A percentile compares a stretch with the other conserved stretches of the same genome.
Evolutionary conservation across 805 yeast species (phyloP).

Genomic region (Cyberlindnera bimundalis): DNA sequence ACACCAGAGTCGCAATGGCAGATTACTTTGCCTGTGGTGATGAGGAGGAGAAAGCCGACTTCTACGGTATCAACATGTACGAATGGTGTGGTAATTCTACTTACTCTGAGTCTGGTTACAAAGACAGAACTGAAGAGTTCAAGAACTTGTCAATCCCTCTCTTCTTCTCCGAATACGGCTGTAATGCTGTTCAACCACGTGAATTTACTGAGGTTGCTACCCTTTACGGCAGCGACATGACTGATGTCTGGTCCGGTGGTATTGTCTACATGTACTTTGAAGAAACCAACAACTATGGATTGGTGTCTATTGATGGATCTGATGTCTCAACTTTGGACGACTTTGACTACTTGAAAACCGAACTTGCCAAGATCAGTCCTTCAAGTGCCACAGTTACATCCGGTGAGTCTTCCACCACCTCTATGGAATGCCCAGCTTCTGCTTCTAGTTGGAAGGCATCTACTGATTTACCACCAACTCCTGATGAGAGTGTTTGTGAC

Average conservation of each 20-base stretch:
- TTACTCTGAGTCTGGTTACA: conserved; percentile 63
- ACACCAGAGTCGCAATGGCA: conserved; percentile 68
- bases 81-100: conserved; percentile 86
- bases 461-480: conserved; percentile 72
- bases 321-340: conserved; percentile 59
- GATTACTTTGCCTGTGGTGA: conserved; percentile 80
- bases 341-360: conserved; percentile 51
- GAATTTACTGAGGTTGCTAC: conserved; percentile 71
- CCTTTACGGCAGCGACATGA: conserved; percentile 66
- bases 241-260: conserved; percentile 93
- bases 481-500: conserved; percentile 60
- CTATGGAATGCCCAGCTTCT: conserved; percentile 47
- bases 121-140: conserved; percentile 68
- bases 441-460: conserved; percentile 64
- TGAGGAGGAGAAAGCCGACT: conserved; percentile 55
- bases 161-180: conserved; percentile 88
- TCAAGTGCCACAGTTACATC: conserved; percentile 33
- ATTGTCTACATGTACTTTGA: conserved; percentile 88
- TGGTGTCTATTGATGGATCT: conserved; percentile 53
- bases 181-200: conserved; percentile 73
- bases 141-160: conserved; percentile 71
- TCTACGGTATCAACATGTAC: conserved; percentile 83
- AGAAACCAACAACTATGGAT: conserved; percentile 80
- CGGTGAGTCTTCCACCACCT: conserved; percentile 35
- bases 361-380: conserved; percentile 53